phyloP scores from a whole-genome alignment of 495 filamentous ascomycete genomes.

The Penicillium egyptiacum region DNA sequence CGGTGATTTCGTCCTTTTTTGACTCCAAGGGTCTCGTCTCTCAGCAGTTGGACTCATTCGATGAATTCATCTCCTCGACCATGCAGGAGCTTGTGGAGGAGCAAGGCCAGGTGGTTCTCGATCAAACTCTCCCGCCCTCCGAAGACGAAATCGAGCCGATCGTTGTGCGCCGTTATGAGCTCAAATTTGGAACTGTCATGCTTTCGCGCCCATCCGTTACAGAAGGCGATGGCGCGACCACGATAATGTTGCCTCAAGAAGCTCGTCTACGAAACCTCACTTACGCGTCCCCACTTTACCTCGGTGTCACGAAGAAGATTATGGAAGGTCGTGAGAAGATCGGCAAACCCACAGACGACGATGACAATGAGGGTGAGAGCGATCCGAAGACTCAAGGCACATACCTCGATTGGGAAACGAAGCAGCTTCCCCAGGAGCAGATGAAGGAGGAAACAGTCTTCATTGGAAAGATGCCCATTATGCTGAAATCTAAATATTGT shows the following conservation, averaged over 20 bases:
- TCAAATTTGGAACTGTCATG: constrained; percentile 83
- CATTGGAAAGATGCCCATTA: constrained; percentile 93
- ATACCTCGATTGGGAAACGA: constrained; percentile 52
- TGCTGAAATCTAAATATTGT: constrained; percentile 95
- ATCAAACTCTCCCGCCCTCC: constrained; percentile 74
- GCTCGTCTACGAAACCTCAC: constrained; percentile 92
- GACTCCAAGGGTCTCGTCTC: constrained; percentile 93
- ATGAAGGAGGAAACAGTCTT: constrained; percentile 69
- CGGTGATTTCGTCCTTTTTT: constrained; percentile 95
- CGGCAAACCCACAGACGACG: constrained; percentile 52
- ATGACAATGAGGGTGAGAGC: constrained; percentile 44
- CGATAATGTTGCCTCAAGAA: constrained; percentile 82
- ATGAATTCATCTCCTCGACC: constrained; percentile 90
- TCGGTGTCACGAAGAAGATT: constrained; percentile 76
- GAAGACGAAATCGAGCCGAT: constrained; percentile 70
- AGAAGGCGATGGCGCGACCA: constrained; percentile 85
- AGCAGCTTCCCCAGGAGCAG: constrained; percentile 58
- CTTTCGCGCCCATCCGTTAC: constrained; percentile 84
- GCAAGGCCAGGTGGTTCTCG: constrained; percentile 81
- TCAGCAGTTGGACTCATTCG: constrained; percentile 96
- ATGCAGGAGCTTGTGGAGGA: constrained; percentile 92
- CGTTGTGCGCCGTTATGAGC: constrained; percentile 83
- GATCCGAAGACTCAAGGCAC: constrained; percentile 46
- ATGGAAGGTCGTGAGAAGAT: constrained; percentile 77
- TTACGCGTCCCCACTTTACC: constrained; percentile 87